Conservation (phyloP, 768 basidiomycete species). For the Peribolospora baueri region DNA sequence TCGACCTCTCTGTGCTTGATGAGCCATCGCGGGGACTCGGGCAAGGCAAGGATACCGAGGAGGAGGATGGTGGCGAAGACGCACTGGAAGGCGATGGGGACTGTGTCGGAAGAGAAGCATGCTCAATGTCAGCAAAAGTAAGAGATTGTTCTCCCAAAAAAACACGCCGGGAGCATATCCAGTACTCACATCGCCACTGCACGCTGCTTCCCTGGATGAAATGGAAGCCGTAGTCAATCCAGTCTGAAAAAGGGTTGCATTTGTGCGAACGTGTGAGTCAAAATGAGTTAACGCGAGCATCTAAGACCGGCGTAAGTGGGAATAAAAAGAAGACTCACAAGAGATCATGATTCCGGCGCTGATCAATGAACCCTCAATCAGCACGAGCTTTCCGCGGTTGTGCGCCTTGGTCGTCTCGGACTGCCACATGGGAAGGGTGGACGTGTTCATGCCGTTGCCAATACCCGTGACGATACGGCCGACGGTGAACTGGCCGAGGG, state of each 20-base stretch:
- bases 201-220: constrained; percentile 19
- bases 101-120: too few species aligned
- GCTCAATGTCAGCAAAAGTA: too few species aligned
- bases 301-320: neutral
- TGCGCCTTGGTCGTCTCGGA: constrained; percentile 41
- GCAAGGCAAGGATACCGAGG: constrained; percentile 24
- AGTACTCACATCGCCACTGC: neutral
- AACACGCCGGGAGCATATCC: neutral
- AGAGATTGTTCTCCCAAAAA: neutral
- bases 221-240: constrained; percentile 41
- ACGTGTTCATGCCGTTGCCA: constrained; percentile 33
- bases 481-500: constrained; percentile 37
- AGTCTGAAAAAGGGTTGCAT: constrained; percentile 40
- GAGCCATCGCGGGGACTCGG: constrained; percentile 25
- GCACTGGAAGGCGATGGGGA: constrained; percentile 15
- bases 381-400: constrained; percentile 35
- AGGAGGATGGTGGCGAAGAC: constrained; percentile 33
- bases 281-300: constrained; percentile 27
- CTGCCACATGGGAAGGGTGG: constrained; percentile 40
- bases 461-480: constrained; percentile 37
- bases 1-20: constrained; percentile 31
- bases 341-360: constrained; percentile 3
- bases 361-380: constrained; percentile 33
- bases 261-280: too few species aligned
- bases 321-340: neutral